Conservation (phyloP, 164 flowering plant genomes). For the Tetracentron sinense region DNA sequence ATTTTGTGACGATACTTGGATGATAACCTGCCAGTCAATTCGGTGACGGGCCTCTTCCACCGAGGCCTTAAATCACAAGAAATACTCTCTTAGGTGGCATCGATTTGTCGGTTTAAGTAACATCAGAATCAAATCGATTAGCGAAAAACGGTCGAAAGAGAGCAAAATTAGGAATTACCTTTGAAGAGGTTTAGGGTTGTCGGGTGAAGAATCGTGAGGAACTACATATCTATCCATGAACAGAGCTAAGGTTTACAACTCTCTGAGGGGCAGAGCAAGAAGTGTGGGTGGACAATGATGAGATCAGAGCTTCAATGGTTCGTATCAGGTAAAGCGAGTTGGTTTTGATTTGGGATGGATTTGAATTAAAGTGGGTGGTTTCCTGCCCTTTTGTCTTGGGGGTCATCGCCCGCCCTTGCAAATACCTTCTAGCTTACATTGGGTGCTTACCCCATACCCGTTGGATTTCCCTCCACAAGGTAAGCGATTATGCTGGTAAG, state of each 20-base stretch:
- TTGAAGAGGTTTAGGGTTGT: conserved; percentile 7
- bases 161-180: conserved; percentile 6
- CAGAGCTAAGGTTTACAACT: not conserved
- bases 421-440: too few species aligned
- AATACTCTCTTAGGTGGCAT: not conserved
- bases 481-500: too few species aligned
- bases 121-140: not conserved
- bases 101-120: not conserved
- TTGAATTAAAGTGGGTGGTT: too few species aligned
- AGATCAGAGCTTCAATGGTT: too few species aligned
- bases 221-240: conserved; percentile 17
- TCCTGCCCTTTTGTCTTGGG: too few species aligned
- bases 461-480: too few species aligned
- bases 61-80: conserved; percentile 19
- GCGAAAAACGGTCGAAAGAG: not conserved
- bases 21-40: conserved; percentile 43
- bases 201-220: conserved; percentile 6
- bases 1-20: conserved; percentile 42
- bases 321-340: too few species aligned
- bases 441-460: too few species aligned
- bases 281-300: too few species aligned
- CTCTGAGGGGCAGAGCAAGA: too few species aligned
- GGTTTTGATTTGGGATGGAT: too few species aligned
- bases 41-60: conserved; percentile 46
- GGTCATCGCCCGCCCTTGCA: too few species aligned